These are phyloP conservation scores for Beauveria rudraprayagi DNA, from an alignment of 2,329 filamentous ascomycete genomes.

Conservation along the genomic window DNA sequence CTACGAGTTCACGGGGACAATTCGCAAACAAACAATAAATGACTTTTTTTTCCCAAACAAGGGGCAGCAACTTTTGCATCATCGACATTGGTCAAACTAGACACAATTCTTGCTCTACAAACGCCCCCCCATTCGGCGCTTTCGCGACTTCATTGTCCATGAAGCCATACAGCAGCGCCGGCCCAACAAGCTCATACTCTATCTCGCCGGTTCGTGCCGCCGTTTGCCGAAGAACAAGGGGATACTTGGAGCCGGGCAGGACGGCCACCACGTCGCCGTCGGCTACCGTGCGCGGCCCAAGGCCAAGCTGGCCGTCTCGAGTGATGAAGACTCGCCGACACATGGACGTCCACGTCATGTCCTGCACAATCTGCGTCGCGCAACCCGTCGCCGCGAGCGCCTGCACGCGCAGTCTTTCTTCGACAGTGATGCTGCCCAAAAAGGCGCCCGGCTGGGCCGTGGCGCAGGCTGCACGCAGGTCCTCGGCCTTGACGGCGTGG, in stretches of 20 bases:
- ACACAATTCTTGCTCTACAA: background rate
- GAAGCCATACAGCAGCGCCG: slow-evolving; percentile 7
- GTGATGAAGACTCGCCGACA: slow-evolving; percentile 8
- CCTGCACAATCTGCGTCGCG: slow-evolving; percentile 9
- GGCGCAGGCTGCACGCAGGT: background rate
- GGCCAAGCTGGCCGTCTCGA: background rate
- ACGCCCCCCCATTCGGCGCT: background rate
- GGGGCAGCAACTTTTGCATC: background rate
- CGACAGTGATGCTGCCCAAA: background rate
- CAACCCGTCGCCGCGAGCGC: background rate
- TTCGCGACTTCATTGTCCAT: slow-evolving; percentile 1
- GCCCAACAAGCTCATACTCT: slow-evolving; percentile 5
- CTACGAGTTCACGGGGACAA: background rate
- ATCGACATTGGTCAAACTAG: background rate
- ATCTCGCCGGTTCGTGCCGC: background rate
- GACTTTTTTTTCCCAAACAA: background rate
- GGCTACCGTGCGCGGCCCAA: slow-evolving; percentile 6
- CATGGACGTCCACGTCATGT: slow-evolving; percentile 13
- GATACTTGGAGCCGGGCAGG: background rate
- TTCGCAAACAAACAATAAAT: background rate
- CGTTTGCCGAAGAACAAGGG: background rate
- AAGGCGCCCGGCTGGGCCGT: background rate
- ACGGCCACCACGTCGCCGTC: background rate
- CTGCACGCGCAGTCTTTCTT: background rate
- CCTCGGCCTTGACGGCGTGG: slow-evolving; percentile 4